Percentiles rank a stretch among this genome's conserved stretches.
Evolutionary conservation across 1,284 basidiomycete genomes (phyloP).

Genomic region (Agroathelia rolfsii): DNA sequence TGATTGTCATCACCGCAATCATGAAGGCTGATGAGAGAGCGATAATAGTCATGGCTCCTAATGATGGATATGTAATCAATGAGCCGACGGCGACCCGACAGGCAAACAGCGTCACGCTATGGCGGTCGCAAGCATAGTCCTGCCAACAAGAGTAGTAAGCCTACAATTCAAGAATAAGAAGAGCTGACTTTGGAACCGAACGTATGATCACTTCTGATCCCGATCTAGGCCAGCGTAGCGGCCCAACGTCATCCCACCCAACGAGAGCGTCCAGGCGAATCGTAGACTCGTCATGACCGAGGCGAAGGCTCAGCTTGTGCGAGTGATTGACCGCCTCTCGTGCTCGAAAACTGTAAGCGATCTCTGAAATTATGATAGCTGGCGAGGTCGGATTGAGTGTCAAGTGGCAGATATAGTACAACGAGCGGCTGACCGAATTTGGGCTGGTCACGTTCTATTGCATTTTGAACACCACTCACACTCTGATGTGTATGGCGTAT

Average conservation of each 20-base stretch:
- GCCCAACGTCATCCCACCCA: conserved; percentile 27
- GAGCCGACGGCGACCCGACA: too few relatives aligned
- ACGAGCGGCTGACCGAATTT: conserved; percentile 30
- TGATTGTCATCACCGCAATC: too few relatives aligned
- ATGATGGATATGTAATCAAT: too few relatives aligned
- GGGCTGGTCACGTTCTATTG: conserved; percentile 34
- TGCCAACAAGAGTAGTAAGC: too few relatives aligned
- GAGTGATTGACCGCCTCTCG: conserved; percentile 21
- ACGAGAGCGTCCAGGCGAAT: conserved; percentile 34
- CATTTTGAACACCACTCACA: conserved; percentile 26
- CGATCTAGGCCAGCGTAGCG: conserved; percentile 39
- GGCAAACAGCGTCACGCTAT: too few relatives aligned
- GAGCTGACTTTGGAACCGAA: too few relatives aligned
- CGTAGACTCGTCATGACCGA: conserved; percentile 44
- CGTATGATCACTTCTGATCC: conserved; percentile 42
- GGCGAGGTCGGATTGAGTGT: not conserved
- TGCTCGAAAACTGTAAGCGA: conserved; percentile 22
- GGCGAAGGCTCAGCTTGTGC: conserved; percentile 32
- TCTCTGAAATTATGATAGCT: conserved; percentile 30
- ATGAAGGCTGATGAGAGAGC: too few relatives aligned
- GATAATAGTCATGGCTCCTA: too few relatives aligned
- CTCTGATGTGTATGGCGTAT: conserved; percentile 38
- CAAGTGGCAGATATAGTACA: not conserved
- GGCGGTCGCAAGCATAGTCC: too few relatives aligned
- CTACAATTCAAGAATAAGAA: too few relatives aligned